Conservation (phyloP, 2,329 filamentous ascomycete species). For the Sarocladium strictum region DNA sequence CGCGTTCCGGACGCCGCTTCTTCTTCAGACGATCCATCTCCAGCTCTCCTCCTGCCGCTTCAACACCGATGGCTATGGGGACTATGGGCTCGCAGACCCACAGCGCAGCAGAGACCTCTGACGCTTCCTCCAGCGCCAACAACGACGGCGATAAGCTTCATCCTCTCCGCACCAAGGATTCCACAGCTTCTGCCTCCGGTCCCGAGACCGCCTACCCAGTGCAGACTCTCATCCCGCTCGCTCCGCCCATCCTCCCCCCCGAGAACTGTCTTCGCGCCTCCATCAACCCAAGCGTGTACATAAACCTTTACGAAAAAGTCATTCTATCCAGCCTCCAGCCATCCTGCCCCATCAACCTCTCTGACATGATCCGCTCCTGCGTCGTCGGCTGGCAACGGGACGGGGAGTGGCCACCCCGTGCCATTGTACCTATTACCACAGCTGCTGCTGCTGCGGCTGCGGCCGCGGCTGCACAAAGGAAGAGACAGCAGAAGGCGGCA, state of each 20-base stretch:
- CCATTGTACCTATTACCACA: conserved; percentile 27
- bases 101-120: conserved; percentile 25
- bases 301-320: conserved; percentile 84
- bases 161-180: conserved; percentile 3
- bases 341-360: conserved; percentile 80
- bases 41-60: background rate
- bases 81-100: background rate
- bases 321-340: conserved; percentile 75
- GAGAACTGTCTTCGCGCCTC: conserved; percentile 71
- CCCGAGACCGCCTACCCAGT: conserved; percentile 38
- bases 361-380: conserved; percentile 72
- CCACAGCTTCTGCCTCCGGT: background rate
- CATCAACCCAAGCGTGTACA: conserved; percentile 68
- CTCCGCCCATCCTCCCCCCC: conserved; percentile 65
- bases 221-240: conserved; percentile 63
- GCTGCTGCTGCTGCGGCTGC: background rate
- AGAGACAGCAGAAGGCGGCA: conserved; percentile 34
- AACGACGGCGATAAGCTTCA: background rate
- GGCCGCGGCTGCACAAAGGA: conserved; percentile 20
- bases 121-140: conserved; percentile 38
- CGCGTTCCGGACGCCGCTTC: conserved; percentile 26
- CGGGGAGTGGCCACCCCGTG: conserved; percentile 77
- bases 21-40: conserved; percentile 3
- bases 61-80: background rate
- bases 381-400: conserved; percentile 90